A percentile compares a stretch with the other conserved stretches of the same genome.
Evolutionary conservation across 75 land plant species (phyloP).

Genomic region (Picea sitchensis): DNA sequence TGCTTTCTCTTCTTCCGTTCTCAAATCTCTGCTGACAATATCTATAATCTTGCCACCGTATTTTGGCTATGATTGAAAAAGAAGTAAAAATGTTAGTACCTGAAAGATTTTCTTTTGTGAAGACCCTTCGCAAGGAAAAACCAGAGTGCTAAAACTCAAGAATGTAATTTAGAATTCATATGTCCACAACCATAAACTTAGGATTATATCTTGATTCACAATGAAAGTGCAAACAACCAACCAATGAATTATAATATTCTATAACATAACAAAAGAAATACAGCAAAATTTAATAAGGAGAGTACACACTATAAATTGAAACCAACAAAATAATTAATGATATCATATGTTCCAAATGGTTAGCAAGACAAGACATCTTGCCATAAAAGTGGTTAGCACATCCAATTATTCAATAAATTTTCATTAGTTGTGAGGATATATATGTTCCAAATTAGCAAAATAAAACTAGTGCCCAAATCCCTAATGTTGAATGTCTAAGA

Average conservation of each 20-base stretch:
- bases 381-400: not conserved
- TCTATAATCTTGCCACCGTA: conserved; percentile 93
- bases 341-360: not conserved
- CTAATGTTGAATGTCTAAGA: not conserved
- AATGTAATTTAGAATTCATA: too few relatives aligned
- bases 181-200: too few relatives aligned
- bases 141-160: too few relatives aligned
- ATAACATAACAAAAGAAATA: not conserved
- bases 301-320: not conserved
- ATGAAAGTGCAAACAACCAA: not conserved
- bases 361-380: not conserved
- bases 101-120: too few relatives aligned
- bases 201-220: too few relatives aligned
- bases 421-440: not conserved
- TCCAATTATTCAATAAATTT: not conserved
- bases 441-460: not conserved
- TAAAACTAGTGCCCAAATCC: not conserved
- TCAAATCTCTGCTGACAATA: conserved; percentile 71
- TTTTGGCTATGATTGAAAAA: conserved; percentile 67
- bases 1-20: conserved; percentile 57
- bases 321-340: not conserved
- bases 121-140: too few relatives aligned
- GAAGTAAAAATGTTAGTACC: not conserved
- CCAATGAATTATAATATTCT: not conserved
- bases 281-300: not conserved